Percentiles rank a stretch among this genome's conserved stretches.
phyloP scores from a whole-genome alignment of 179 eudicot species.

The Beta macrorhiza region DNA sequence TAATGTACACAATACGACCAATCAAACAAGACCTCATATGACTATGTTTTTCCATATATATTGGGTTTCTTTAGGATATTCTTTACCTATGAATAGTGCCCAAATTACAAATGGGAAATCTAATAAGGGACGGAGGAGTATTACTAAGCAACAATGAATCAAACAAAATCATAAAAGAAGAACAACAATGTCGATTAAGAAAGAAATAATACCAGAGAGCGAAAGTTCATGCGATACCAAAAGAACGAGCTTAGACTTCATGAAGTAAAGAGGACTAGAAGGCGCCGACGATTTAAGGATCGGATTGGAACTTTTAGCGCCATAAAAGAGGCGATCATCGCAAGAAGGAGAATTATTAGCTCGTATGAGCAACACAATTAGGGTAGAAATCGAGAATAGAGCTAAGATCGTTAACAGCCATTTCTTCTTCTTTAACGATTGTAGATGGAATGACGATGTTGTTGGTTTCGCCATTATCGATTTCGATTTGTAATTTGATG shows the following conservation, averaged over 20 bases:
- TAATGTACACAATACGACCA: too few species aligned
- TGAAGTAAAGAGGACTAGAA: slow-evolving; percentile 68
- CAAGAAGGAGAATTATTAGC: slow-evolving; percentile 33
- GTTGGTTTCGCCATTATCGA: slow-evolving; percentile 38
- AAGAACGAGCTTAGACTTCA: slow-evolving; percentile 93
- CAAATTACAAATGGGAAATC: too few species aligned
- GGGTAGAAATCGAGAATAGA: slow-evolving; percentile 42
- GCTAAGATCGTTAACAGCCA: slow-evolving; percentile 37
- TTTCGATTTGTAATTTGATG: neutral
- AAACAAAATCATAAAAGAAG: neutral
- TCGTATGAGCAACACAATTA: slow-evolving; percentile 39
- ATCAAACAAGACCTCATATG: too few species aligned
- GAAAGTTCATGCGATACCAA: slow-evolving; percentile 95
- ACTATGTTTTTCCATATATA: too few species aligned
- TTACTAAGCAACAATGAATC: neutral
- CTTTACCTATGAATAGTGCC: too few species aligned
- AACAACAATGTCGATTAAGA: neutral
- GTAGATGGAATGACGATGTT: slow-evolving; percentile 24
- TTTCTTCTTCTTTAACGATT: slow-evolving; percentile 36
- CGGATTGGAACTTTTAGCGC: slow-evolving; percentile 15
- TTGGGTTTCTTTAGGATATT: too few species aligned
- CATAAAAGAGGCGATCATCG: slow-evolving; percentile 20
- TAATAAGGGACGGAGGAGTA: too few species aligned
- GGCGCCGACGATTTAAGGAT: slow-evolving; percentile 20
- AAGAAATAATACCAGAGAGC: slow-evolving; percentile 61